Conservation (phyloP, 2,329 filamentous ascomycete genomes). For the Penicillium sclerotiorum region DNA sequence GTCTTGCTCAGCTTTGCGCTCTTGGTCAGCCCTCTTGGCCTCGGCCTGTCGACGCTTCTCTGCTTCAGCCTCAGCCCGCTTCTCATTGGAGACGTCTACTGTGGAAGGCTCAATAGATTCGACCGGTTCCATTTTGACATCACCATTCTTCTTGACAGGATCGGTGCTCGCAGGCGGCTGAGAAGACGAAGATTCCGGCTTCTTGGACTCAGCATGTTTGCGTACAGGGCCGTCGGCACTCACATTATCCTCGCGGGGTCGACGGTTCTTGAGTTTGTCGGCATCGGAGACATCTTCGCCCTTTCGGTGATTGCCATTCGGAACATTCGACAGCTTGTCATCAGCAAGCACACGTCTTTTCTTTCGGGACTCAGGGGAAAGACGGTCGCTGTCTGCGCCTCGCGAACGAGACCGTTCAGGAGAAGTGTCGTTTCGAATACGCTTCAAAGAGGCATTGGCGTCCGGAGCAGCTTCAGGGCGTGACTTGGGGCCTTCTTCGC, state of each 20-base stretch:
- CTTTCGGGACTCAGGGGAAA: constrained; percentile 41
- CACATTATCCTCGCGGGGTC: constrained; percentile 16
- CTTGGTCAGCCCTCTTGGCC: constrained; percentile 14
- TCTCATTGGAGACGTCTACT: constrained; percentile 36
- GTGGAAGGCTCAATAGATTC: constrained; percentile 31
- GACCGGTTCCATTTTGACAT: constrained; percentile 36
- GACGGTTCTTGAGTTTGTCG: constrained; percentile 24
- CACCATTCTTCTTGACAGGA: constrained; percentile 20
- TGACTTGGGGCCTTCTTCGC: constrained; percentile 38
- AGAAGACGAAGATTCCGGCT: constrained; percentile 7
- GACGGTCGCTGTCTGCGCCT: constrained; percentile 33
- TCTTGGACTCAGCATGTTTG: constrained; percentile 18
- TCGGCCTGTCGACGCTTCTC: constrained; percentile 29
- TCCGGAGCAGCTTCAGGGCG: constrained; percentile 33
- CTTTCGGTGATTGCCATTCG: constrained; percentile 37
- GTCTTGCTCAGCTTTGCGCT: constrained; percentile 29
- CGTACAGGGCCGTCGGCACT: constrained; percentile 8
- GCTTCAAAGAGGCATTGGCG: constrained; percentile 37
- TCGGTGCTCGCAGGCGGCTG: not conserved
- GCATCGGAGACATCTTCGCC: constrained; percentile 20
- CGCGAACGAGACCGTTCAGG: constrained; percentile 42
- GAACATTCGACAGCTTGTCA: constrained; percentile 34
- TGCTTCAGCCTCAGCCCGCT: constrained; percentile 30
- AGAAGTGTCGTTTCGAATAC: constrained; percentile 45
- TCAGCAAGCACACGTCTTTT: constrained; percentile 46